These are phyloP conservation scores for Ceratobasidium sp. DNA, from an alignment of 1,284 basidiomycete genomes.

Conservation along the genomic window DNA sequence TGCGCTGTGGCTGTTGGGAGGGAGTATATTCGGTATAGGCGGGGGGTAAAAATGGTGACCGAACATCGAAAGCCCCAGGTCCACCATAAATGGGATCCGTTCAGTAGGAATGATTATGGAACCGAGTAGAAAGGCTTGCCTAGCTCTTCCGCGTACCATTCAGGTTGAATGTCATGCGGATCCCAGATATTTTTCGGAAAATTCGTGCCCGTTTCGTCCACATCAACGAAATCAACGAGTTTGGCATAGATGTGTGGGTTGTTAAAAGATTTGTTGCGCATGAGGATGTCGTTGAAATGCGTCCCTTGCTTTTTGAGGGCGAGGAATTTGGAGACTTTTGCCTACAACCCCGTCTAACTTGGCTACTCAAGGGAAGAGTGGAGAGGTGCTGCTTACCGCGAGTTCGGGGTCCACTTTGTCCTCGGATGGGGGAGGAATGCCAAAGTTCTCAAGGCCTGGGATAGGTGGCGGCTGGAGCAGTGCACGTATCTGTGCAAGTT, in stretches of 20 bases:
- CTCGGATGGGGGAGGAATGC: slow-evolving; percentile 75
- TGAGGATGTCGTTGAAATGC: slow-evolving; percentile 95
- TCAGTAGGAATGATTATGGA: neutral
- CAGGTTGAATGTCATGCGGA: slow-evolving; percentile 69
- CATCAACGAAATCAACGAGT: slow-evolving; percentile 90
- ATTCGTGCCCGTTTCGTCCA: slow-evolving; percentile 87
- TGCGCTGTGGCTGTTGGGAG: slow-evolving; percentile 60
- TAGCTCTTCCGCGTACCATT: slow-evolving; percentile 78
- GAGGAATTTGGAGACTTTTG: slow-evolving; percentile 83
- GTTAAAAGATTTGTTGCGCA: slow-evolving; percentile 89
- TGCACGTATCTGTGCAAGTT: slow-evolving; percentile 59
- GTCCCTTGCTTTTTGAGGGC: slow-evolving; percentile 80
- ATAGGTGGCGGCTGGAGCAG: slow-evolving; percentile 74
- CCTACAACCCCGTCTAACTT: slow-evolving; percentile 60
- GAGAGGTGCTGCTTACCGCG: slow-evolving; percentile 63
- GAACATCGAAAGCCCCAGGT: neutral
- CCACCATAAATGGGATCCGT: neutral
- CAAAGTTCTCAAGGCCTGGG: slow-evolving; percentile 77
- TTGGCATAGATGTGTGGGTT: slow-evolving; percentile 96
- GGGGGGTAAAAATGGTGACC: neutral
- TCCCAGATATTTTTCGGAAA: slow-evolving; percentile 82
- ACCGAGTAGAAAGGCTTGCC: slow-evolving; percentile 62
- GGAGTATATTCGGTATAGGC: slow-evolving; percentile 49
- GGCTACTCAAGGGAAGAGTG: slow-evolving; percentile 10
- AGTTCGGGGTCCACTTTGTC: slow-evolving; percentile 71